These are phyloP conservation scores for Tetradesmus obliquus DNA, from an alignment of 139 green algal species.

Conservation along the genomic window DNA sequence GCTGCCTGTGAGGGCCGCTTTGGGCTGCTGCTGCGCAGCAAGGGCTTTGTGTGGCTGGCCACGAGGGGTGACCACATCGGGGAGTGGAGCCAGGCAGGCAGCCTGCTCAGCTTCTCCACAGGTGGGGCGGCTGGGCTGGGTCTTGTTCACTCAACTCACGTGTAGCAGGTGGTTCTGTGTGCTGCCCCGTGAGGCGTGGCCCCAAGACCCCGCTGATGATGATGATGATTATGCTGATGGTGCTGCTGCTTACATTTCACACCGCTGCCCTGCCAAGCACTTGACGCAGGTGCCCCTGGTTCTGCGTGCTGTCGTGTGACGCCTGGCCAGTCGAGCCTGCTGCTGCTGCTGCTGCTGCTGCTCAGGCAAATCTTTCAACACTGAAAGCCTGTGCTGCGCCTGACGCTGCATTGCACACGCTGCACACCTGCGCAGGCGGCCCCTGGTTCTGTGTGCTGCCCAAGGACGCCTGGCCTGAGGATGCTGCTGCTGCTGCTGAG, in stretches of 20 bases:
- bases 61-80: slow-evolving; percentile 62
- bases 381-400: too few species aligned
- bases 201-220: neutral
- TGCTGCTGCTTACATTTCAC: neutral
- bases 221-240: neutral
- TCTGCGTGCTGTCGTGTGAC: slow-evolving; percentile 53
- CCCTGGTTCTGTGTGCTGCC: slow-evolving; percentile 78
- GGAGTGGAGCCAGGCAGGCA: slow-evolving; percentile 79
- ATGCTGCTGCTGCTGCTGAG: slow-evolving; percentile 26
- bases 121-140: slow-evolving; percentile 42
- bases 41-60: slow-evolving; percentile 84
- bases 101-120: slow-evolving; percentile 67
- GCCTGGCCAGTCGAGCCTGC: slow-evolving; percentile 19
- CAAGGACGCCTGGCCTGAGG: neutral
- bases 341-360: slow-evolving; percentile 10
- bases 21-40: slow-evolving; percentile 74
- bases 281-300: slow-evolving; percentile 72
- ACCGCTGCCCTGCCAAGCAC: neutral
- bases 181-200: neutral
- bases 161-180: slow-evolving; percentile 76
- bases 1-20: slow-evolving; percentile 40
- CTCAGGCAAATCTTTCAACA: too few species aligned
- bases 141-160: neutral
- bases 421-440: slow-evolving; percentile 31
- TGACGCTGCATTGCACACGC: neutral